These are phyloP conservation scores for Whalleya microplaca DNA, from an alignment of 2,329 filamentous ascomycete genomes.

Conservation along the genomic window DNA sequence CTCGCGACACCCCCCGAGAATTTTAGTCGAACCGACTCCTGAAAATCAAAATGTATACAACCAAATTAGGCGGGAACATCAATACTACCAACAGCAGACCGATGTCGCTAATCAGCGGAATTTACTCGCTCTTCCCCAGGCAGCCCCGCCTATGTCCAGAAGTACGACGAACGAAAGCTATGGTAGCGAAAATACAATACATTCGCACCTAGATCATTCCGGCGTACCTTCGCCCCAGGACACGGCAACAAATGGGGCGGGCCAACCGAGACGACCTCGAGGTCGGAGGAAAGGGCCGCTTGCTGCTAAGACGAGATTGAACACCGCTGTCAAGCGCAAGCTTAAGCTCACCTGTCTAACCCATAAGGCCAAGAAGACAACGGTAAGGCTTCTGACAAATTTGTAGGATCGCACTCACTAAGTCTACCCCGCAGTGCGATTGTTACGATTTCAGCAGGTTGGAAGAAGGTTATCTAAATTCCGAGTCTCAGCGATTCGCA, in stretches of 20 bases:
- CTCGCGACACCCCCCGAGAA: conserved; percentile 14
- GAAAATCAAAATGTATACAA: conserved; percentile 36
- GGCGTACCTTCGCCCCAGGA: conserved; percentile 18
- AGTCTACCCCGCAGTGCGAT: conserved; percentile 32
- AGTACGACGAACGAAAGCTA: conserved; percentile 28
- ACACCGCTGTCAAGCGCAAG: conserved; percentile 36
- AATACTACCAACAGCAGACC: conserved; percentile 22
- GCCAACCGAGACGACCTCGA: conserved; percentile 26
- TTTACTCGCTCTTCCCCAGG: conserved; percentile 21
- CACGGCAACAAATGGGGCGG: conserved; percentile 5
- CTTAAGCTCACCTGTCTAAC: conserved; percentile 33
- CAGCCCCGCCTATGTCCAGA: conserved; percentile 24
- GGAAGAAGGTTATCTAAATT: conserved; percentile 30
- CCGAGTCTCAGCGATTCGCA: conserved; percentile 1
- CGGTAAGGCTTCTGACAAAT: conserved; percentile 24
- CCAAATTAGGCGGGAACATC: conserved; percentile 30
- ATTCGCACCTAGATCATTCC: conserved; percentile 27
- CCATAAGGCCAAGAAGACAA: conserved; percentile 33
- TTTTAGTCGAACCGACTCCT: conserved; percentile 31
- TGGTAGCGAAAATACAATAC: conserved; percentile 25
- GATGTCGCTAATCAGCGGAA: conserved; percentile 29
- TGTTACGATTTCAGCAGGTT: conserved; percentile 36
- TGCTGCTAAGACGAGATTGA: conserved; percentile 27
- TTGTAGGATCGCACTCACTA: conserved; percentile 5
- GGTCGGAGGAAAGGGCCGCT: conserved; percentile 36